Base-by-base conservation (phyloP, 306 rosid species). In the Prunus mira region DNA sequence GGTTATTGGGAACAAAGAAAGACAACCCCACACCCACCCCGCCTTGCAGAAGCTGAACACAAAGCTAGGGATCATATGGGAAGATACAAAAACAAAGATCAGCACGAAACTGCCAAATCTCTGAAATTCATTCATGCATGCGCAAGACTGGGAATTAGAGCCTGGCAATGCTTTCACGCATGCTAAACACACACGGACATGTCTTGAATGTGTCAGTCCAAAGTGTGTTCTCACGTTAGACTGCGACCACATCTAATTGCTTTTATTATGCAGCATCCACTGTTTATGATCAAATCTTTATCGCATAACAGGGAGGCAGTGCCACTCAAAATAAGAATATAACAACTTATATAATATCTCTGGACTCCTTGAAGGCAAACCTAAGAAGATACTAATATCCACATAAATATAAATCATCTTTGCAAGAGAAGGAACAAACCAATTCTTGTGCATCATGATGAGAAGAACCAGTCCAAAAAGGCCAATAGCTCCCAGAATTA, bases 401-500 rank as follows among this genome's bases (percentile, higher is more conserved):
- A 70, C n/a, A 7, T 50, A 38, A 19, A 70, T 60, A 79, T 47
- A 85, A 34, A 56, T 71, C 51, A 78, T 71, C 51, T 45, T 41
- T 69, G 47, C 19, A 84, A 68, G 80, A 66, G 27, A 55, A 81
- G 79, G 76, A 82, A 83, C 92, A 75, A 82, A 94, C 98, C 97
- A 66, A 13, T 10, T 55, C 74, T 80, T 87, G 82, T 76, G 86
- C 97, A 89, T 88, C 80, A 70, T 76, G 67, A 92, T 69, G 76
- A 95, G 87, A 69, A 90, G 96, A 84, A 95, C 67, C 41, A 95
- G 82, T 78, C 99, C 99, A 47, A 89, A 41, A 73, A 92, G 66
- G 60, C 97, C 99, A 65, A 92, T 85, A 68, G 80, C 81, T 78
- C 99, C 99, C 56, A 95, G 81, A 80, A 92, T 85, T 82, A 87